Base-by-base conservation (phyloP, 2,329 filamentous ascomycete genomes). In the Hymenoscyphus linearis region DNA sequence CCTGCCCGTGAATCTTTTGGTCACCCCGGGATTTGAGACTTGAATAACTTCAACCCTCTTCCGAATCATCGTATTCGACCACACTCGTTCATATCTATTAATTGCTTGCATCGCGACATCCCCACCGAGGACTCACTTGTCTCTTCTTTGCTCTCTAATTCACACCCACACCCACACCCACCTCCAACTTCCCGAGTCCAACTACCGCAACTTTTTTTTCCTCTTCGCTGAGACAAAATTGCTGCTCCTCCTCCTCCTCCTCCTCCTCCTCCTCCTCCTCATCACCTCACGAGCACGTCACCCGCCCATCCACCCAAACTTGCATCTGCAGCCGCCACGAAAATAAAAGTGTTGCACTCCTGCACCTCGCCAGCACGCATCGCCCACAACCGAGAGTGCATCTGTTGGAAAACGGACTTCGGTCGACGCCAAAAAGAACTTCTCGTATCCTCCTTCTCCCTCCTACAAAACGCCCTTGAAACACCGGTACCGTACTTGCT, bases 301-400 rank as follows among this genome's bases (percentile, higher is more conserved):
- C 44, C 44, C 9, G 27, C 44, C 44, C 31, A 31, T 31, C 18
- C 47, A 26, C n/a, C n/a, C n/a, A n/a, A n/a, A n/a, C n/a, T n/a
- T n/a, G n/a, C 34, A 44, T 16, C 52, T 52, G 52, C 52, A 35
- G 36, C 58, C 31, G 57, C 58, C 58, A 60, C 58, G 58, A 60
- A 55, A 60, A 60, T 37, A 58, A 27, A 13, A 55, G n/a, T n/a
- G 44, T 50, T 50, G 44, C 40, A 34, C 55, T 44, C 34, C 58
- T 60, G 58, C 58, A 60, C 10, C 12, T 60, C 58, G 58, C 58
- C 58, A 55, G 44, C 58, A 52, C 58, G 52, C 58, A 55, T 60
- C 18, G 18, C 25, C 26, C 25, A 50, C 9, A 12, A 13, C 18
- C 18, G 44, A 25, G 12, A 50, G 18, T 12, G 44, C 44, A 25